Percentiles rank a stretch among this genome's conserved stretches.
These are phyloP conservation scores for Citrus trifoliata DNA, from an alignment of 345 rosid species.

Conservation along the genomic window DNA sequence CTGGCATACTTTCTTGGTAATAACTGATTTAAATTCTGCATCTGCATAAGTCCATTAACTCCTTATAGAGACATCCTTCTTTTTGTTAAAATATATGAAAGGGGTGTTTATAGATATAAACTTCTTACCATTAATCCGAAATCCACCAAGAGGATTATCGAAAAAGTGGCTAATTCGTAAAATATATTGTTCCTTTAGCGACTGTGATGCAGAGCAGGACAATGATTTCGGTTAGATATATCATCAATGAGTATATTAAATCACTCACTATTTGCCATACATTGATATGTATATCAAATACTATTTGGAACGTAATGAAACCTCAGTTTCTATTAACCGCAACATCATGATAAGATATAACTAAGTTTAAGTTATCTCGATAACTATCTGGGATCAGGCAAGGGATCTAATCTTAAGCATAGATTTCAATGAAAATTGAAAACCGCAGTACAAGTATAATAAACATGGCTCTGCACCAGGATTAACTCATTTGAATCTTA, in stretches of 20 bases:
- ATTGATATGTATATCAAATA: not conserved
- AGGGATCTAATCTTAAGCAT: too few species aligned
- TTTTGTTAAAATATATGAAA: not conserved
- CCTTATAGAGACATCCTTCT: not conserved
- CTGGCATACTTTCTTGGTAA: constrained; percentile 78
- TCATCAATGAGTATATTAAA: not conserved
- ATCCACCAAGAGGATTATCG: constrained; percentile 52
- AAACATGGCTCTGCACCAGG: not conserved
- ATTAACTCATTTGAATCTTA: not conserved
- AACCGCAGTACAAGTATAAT: too few species aligned
- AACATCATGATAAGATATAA: not conserved
- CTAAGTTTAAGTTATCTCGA: not conserved
- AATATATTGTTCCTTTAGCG: constrained; percentile 62
- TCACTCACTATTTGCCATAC: not conserved
- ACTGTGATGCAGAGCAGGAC: constrained; percentile 53
- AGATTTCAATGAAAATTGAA: too few species aligned
- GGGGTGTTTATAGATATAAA: not conserved
- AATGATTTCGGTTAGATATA: constrained; percentile 42
- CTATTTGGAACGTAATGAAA: not conserved
- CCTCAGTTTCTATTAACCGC: not conserved
- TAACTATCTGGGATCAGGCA: too few species aligned
- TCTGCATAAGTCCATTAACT: constrained; percentile 37
- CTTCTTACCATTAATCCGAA: constrained; percentile 62
- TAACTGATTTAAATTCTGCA: constrained; percentile 65
- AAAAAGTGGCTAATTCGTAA: constrained; percentile 52